Conservation (phyloP, 78 protist species). For the Chrysochromulina parva region DNA sequence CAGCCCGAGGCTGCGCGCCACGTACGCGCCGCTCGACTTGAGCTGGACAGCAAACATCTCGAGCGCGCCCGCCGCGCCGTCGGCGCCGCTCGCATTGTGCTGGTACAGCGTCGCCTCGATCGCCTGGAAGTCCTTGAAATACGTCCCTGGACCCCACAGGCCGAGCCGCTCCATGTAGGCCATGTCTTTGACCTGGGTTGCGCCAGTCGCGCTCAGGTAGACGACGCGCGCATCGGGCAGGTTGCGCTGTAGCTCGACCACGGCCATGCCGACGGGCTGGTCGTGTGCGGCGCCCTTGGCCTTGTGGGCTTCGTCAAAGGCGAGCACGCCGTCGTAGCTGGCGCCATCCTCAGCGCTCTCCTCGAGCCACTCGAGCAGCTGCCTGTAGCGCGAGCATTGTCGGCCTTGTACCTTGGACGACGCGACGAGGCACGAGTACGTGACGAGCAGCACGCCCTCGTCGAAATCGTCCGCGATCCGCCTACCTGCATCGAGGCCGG, state of each 20-base stretch:
- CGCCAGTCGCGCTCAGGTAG: not conserved
- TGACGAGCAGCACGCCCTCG: not conserved
- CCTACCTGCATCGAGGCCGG: not conserved
- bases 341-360: too few species aligned
- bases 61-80: not conserved
- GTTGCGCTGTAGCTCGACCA: not conserved
- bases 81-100: too few species aligned
- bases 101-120: not conserved
- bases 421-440: not conserved
- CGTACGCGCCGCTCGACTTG: not conserved
- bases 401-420: not conserved
- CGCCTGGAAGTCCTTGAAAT: not conserved
- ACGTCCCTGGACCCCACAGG: not conserved
- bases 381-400: not conserved
- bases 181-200: not conserved
- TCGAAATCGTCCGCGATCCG: not conserved
- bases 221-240: not conserved
- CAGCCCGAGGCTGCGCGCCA: not conserved
- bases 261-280: not conserved
- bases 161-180: conserved; percentile 3
- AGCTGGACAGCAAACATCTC: not conserved
- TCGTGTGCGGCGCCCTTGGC: not conserved
- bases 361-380: not conserved
- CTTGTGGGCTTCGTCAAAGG: not conserved
- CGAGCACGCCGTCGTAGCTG: not conserved